Evolutionary conservation across 139 green algal genomes (phyloP), one percentile per base, ranked within the genome.

Genomic region (Coccomyxa sp.): DNA sequence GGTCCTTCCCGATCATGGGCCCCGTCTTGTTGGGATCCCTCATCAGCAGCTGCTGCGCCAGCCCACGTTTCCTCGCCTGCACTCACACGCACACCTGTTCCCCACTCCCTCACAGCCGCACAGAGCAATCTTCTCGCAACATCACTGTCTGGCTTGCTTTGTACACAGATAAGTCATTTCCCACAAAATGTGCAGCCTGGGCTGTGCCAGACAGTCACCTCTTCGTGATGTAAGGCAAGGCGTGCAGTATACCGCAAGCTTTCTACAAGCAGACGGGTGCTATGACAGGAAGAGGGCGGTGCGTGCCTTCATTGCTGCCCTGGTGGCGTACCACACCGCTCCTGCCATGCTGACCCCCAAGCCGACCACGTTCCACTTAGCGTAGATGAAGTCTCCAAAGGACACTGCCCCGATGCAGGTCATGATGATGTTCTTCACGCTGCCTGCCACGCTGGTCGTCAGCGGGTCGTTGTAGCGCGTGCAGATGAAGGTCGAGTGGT

Each of bases 401-500:
- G 87, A 83, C 27, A 93, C 41, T 0, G 85, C 82, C 3, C 90
- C 90, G 16, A 94, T 78, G 4, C 91, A 74, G 8, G 90, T 94
- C 84, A 92, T 92, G 9, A 91, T 58, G 4, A 91, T 83, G 71
- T 94, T 94, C 74, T 94, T 94, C 27, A 93, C 55, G 41, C 88
- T 91, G 69, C 90, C 90, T 41, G 88, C 83, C 14, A 92, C 88
- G 55, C 79, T 88, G 9, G 89, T 93, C 75, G 87, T 92, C 35
- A 94, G 82, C 24, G 90, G 90, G 55, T 93, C 90, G 70, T 94
- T 94, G 31, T 91, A 71, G 50, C 88, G 77, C 7, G 90, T 94
- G 79, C 90, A 94, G 31, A 94, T 76, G 70, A 94, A 92, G 10
- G 83, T 90, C 36, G 86, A 89, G 81, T 94, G 90, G 78, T 91